Evolutionary conservation across 164 flowering plant genomes (phyloP).

Genomic region (Brasenia schreberi): DNA sequence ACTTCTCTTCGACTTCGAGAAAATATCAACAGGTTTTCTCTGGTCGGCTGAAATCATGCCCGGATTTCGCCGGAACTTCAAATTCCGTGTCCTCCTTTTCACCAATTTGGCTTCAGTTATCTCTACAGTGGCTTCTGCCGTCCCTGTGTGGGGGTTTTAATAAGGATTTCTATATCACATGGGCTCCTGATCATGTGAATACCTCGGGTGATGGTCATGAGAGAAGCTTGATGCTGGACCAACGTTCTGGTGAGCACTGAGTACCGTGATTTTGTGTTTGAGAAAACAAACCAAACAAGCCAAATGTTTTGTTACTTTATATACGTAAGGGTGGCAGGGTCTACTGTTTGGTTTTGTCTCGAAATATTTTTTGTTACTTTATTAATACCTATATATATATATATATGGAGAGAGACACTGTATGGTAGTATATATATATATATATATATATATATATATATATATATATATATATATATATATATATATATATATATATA

Average conservation of each 20-base stretch:
- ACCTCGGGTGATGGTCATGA: constrained; percentile 64
- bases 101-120: constrained; percentile 7
- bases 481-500: too few relatives aligned
- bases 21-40: background rate
- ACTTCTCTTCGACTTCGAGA: background rate
- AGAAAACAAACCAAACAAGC: too few relatives aligned
- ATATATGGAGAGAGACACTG: too few relatives aligned
- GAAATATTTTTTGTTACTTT: too few relatives aligned
- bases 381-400: too few relatives aligned
- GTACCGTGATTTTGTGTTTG: background rate
- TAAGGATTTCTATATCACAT: constrained; percentile 62
- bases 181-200: constrained; percentile 74
- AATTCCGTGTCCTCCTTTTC: constrained; percentile 16
- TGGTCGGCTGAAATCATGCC: constrained; percentile 16
- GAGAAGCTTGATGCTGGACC: constrained; percentile 60
- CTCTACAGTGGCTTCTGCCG: constrained; percentile 36
- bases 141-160: constrained; percentile 82
- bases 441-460: too few relatives aligned
- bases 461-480: too few relatives aligned
- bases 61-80: background rate
- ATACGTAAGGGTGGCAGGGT: too few relatives aligned
- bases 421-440: too few relatives aligned
- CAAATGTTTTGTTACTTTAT: too few relatives aligned
- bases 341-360: too few relatives aligned
- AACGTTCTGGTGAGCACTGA: constrained; percentile 54